Conservation (phyloP, 78 protist genomes). For the Chrysochromulina parva region DNA sequence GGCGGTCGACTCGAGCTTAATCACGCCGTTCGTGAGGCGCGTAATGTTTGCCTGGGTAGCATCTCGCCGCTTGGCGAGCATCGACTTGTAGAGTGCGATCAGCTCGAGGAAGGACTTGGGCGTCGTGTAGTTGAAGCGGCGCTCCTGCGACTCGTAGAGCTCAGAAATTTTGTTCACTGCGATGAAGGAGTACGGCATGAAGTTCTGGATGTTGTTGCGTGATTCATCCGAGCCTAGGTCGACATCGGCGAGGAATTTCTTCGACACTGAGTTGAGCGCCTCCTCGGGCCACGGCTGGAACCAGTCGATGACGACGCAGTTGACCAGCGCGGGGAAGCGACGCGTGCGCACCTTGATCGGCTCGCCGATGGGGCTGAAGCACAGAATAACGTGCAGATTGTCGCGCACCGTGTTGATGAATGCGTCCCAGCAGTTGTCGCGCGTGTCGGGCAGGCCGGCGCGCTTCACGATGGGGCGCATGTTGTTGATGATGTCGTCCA, state of each 20-base stretch:
- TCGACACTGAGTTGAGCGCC: slow-evolving; percentile 67
- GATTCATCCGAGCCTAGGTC: slow-evolving; percentile 44
- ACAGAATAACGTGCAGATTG: slow-evolving; percentile 59
- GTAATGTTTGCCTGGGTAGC: neutral
- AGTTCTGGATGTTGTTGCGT: neutral
- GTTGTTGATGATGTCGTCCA: slow-evolving; percentile 52
- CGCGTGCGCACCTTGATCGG: slow-evolving; percentile 60
- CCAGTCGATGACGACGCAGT: slow-evolving; percentile 73
- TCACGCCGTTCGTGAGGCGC: slow-evolving; percentile 59
- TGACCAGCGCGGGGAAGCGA: slow-evolving; percentile 66
- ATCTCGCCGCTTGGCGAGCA: slow-evolving; percentile 49
- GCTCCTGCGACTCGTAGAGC: slow-evolving; percentile 23
- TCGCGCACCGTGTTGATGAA: slow-evolving; percentile 52
- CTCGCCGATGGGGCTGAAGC: slow-evolving; percentile 74
- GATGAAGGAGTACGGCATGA: slow-evolving; percentile 54
- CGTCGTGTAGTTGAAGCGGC: slow-evolving; percentile 67
- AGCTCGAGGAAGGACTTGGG: slow-evolving; percentile 75
- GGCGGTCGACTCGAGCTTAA: slow-evolving; percentile 42
- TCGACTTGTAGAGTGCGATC: slow-evolving; percentile 63
- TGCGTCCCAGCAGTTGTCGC: slow-evolving; percentile 4
- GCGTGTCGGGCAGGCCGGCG: slow-evolving; percentile 51
- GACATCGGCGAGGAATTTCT: slow-evolving; percentile 52
- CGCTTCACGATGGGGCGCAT: slow-evolving; percentile 55
- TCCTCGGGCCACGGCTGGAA: slow-evolving; percentile 77
- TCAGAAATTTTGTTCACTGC: slow-evolving; percentile 49